Evolutionary conservation across 306 rosid genomes (phyloP), one percentile per base, ranked within the genome.

Genomic region (Lablab purpureus): DNA sequence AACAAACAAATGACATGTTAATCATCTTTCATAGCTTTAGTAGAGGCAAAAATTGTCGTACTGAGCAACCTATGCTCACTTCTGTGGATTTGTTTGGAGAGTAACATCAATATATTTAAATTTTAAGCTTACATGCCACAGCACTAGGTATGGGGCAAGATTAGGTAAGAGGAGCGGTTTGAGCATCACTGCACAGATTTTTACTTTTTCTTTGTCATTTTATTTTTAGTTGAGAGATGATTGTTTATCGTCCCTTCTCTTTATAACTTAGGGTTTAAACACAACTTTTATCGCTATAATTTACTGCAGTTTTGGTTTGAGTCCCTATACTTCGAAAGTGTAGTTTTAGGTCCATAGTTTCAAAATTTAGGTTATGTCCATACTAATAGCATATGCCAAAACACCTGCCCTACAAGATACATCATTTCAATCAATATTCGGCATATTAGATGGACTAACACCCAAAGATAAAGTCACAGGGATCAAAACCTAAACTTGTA

Each of bases 1-100:
- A n/a, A n/a, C 50, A 27, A 81, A 56, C 51, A 3, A 55, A 68
- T 60, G 17, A 10, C 10, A 45, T n/a, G 60, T 15, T 67, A 22
- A 27, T 34, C 41, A 21, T 52, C 8, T 54, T 25, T 81, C 51
- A 56, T 17, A 58, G 64, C 65, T 10, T 12, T 22, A 56, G 64
- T 22, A 56, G 34, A 56, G 8, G 32, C n/a, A 56, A 56, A 56
- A 56, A 3, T 6, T 43, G 55, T 45, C 22, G 9, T 0, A 43
- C 10, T 7, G 10, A 1, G 73, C 73, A 41, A 43, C 54, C 36
- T 67, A 41, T 23, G 52, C n/a, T 43, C 41, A 46, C 23, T 47
- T 15, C 12, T 4, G 34, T 25, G 27, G 5, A 69, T 25, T 27
- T 46, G 27, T 34, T 69, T 68, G 41, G 17, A 68, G 23, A 22